A percentile compares a stretch with the other conserved stretches of the same genome.
phyloP scores from a whole-genome alignment of 306 rosid species.

The Dryas octopetala region DNA sequence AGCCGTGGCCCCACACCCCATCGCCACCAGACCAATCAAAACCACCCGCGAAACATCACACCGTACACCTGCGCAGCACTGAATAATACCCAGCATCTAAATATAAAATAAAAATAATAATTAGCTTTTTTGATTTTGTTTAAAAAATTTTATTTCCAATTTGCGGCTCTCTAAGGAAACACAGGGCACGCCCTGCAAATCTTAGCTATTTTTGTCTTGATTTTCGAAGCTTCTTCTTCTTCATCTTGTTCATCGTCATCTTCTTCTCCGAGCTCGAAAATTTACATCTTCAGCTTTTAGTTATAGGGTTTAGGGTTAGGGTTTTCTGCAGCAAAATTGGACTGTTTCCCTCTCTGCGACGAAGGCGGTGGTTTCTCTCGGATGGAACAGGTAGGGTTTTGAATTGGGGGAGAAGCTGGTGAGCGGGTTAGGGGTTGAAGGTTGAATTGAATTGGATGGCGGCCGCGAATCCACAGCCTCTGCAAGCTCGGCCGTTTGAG shows the following conservation, averaged over 20 bases:
- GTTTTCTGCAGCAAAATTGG: slow-evolving; percentile 6
- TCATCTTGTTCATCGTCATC: slow-evolving; percentile 22
- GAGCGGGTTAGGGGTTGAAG: slow-evolving; percentile 9
- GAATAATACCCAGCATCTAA: too few relatives aligned
- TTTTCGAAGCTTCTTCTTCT: slow-evolving; percentile 41
- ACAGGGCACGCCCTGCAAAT: slow-evolving; percentile 30
- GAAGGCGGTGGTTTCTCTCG: slow-evolving; percentile 13
- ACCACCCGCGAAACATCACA: neutral
- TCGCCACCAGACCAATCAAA: neutral
- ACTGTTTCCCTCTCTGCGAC: neutral
- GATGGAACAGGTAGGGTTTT: slow-evolving; percentile 58
- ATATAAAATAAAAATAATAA: neutral
- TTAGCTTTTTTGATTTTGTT: too few relatives aligned
- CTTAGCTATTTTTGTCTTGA: slow-evolving; percentile 32
- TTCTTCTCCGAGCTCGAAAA: slow-evolving; percentile 23
- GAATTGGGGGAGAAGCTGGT: slow-evolving; percentile 19
- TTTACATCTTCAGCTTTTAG: slow-evolving; percentile 2
- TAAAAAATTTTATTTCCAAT: slow-evolving; percentile 25
- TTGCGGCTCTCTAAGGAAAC: slow-evolving; percentile 46
- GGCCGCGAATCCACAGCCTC: slow-evolving; percentile 66
- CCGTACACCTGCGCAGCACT: neutral
- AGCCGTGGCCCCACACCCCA: neutral
- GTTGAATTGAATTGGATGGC: slow-evolving; percentile 43
- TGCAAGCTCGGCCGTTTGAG: slow-evolving; percentile 60
- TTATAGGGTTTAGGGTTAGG: slow-evolving; percentile 12